phyloP scores from a whole-genome alignment of 2,329 filamentous ascomycete species.

The Plenodomus biglobosus region DNA sequence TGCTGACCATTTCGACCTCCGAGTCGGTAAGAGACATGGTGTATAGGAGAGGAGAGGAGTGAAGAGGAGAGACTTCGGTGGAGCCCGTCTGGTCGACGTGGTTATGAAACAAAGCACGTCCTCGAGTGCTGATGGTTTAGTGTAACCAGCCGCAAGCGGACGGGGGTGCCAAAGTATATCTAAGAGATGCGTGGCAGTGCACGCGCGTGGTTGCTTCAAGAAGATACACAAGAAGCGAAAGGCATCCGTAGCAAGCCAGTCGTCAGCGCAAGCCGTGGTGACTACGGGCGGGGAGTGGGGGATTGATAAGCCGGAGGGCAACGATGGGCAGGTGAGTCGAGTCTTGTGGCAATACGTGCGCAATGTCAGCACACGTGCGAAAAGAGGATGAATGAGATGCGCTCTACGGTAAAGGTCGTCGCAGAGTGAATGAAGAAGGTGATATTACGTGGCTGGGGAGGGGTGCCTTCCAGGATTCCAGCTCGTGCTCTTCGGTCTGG shows the following conservation, averaged over 20 bases:
- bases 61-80: slow-evolving; percentile 4
- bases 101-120: slow-evolving; percentile 38
- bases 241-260: slow-evolving; percentile 9
- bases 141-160: slow-evolving; percentile 24
- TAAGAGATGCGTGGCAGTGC: slow-evolving; percentile 8
- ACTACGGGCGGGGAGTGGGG: neutral
- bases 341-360: slow-evolving; percentile 10
- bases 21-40: slow-evolving; percentile 39
- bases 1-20: slow-evolving; percentile 35
- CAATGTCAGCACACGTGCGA: slow-evolving; percentile 13
- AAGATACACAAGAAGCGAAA: slow-evolving; percentile 27
- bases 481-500: slow-evolving; percentile 14
- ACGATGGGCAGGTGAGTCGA: slow-evolving; percentile 1
- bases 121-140: slow-evolving; percentile 21
- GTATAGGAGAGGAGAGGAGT: neutral
- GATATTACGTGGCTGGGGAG: slow-evolving; percentile 20
- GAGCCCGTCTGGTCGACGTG: slow-evolving; percentile 25
- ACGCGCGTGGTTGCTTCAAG: slow-evolving; percentile 19
- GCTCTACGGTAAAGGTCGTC: slow-evolving; percentile 9
- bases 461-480: neutral
- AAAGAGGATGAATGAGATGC: slow-evolving; percentile 9
- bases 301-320: slow-evolving; percentile 12
- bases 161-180: neutral
- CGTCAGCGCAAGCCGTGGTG: slow-evolving; percentile 5
- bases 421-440: slow-evolving; percentile 13